phyloP scores from a whole-genome alignment of 2,329 filamentous ascomycete genomes.

The Nemania sp. region DNA sequence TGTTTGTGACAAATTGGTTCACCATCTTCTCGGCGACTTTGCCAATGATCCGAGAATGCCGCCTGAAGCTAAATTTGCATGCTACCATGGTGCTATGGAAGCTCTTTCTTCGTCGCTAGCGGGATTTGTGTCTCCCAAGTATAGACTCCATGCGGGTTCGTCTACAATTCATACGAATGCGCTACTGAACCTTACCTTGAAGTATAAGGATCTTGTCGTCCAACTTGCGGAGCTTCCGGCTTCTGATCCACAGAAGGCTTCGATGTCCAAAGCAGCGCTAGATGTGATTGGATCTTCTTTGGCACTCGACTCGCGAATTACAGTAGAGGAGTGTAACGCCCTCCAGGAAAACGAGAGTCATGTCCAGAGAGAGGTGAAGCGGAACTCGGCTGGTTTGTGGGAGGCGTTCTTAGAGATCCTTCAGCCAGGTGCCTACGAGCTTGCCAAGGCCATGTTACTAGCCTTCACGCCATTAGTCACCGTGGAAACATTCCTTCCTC shows the following conservation, averaged over 20 bases:
- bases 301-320: constrained; percentile 76
- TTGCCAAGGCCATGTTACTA: constrained; percentile 80
- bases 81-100: constrained; percentile 73
- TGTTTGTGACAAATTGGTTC: constrained; percentile 81
- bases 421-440: constrained; percentile 72
- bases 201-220: constrained; percentile 71
- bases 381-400: constrained; percentile 82
- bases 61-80: constrained; percentile 68
- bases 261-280: constrained; percentile 67
- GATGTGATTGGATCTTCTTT: constrained; percentile 75
- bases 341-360: constrained; percentile 68
- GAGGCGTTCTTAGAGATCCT: constrained; percentile 78
- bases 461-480: constrained; percentile 78
- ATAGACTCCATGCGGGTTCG: constrained; percentile 61
- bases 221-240: constrained; percentile 63
- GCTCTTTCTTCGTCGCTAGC: constrained; percentile 68
- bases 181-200: constrained; percentile 73
- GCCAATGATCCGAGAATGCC: constrained; percentile 67
- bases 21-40: constrained; percentile 77
- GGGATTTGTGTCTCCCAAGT: constrained; percentile 64
- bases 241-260: constrained; percentile 61
- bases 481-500: constrained; percentile 77
- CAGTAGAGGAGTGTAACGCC: constrained; percentile 75
- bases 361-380: constrained; percentile 75
- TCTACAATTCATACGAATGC: constrained; percentile 73